Base-by-base conservation (phyloP, 305 asterid species). In the Ajuga reptans region DNA sequence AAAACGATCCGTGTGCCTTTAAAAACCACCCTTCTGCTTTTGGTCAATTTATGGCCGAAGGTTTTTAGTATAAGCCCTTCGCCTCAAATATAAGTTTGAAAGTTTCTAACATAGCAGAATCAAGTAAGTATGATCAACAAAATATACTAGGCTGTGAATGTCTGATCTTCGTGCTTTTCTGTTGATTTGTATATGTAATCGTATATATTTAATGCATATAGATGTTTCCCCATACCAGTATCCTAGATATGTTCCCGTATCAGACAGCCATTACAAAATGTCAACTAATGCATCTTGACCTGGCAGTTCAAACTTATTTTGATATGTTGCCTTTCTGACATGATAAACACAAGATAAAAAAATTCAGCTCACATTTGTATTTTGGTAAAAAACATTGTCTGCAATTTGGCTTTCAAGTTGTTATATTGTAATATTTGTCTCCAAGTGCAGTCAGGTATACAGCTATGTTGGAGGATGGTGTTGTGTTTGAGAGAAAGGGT, bases 391-490 rank as follows among this genome's bases (percentile, higher is more conserved):
- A 21, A 4, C 0, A 36, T 1, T 36, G 7, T 59, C 49, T 14
- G 61, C 77, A 41, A 57, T 62, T 75, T 37, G 41, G 46, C 16
- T 72, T 41, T 33, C 29, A 33, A 69, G 46, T 64, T 50, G 53
- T 66, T 66, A 43, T 68, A 36, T 4, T 66, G 72, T 55, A 49
- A 42, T 41, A 34, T 62, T 39, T 57, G 17, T n/a, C 29, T 65
- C 59, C 64, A 29, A 24, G n/a, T 66, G 71, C 85, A 89, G 96
- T 89, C 47, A 80, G 84, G 74, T 86, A 83, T 68, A 85, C 77
- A 36, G 93, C 86, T 51, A 85, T 64, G 84, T 78, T 86, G 54
- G 91, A 83, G 77, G 89, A 86, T 74, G 87, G 91, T 41, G 83
- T 82, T 42, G 81, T 88, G 39, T 78, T 86, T 61, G 93, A 84